These are phyloP conservation scores for Trametes polyzona DNA, from an alignment of 1,284 basidiomycete species.

Conservation along the genomic window DNA sequence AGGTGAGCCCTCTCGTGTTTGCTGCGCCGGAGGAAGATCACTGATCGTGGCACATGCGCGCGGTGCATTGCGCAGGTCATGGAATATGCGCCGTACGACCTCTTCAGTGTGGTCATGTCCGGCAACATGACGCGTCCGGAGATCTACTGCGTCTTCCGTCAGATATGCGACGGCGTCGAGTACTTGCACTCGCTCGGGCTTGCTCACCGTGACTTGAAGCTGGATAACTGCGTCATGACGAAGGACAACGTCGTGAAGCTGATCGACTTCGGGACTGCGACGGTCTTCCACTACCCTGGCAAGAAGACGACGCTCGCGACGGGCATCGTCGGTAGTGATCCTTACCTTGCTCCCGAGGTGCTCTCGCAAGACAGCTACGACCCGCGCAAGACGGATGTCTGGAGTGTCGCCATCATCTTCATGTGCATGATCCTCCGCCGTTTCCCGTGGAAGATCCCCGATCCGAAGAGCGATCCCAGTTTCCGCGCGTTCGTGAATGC, in stretches of 20 bases:
- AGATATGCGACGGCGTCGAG: slow-evolving; percentile 98
- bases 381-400: slow-evolving; percentile 97
- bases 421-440: slow-evolving; percentile 98
- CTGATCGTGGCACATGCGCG: slow-evolving; percentile 22
- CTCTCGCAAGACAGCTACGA: slow-evolving; percentile 83
- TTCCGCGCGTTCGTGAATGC: slow-evolving; percentile 92
- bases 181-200: slow-evolving; percentile 98
- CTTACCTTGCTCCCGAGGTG: slow-evolving; percentile 99
- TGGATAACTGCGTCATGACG: slow-evolving; percentile 99
- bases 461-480: slow-evolving; percentile 90
- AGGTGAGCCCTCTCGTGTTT: slow-evolving; percentile 58
- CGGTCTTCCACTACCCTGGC: slow-evolving; percentile 98
- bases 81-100: slow-evolving; percentile 98
- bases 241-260: slow-evolving; percentile 93
- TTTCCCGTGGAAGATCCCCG: slow-evolving; percentile 99
- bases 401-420: slow-evolving; percentile 99
- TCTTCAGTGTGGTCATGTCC: slow-evolving; percentile 99
- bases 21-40: neutral
- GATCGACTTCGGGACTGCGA: slow-evolving; percentile 99
- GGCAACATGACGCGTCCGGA: slow-evolving; percentile 98
- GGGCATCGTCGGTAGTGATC: slow-evolving; percentile 96
- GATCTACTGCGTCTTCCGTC: slow-evolving; percentile 98
- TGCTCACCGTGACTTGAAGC: slow-evolving; percentile 97
- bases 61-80: slow-evolving; percentile 76
- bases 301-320: slow-evolving; percentile 81